Conservation (phyloP, 2,329 filamentous ascomycete genomes). For the Penicillium sp. region DNA sequence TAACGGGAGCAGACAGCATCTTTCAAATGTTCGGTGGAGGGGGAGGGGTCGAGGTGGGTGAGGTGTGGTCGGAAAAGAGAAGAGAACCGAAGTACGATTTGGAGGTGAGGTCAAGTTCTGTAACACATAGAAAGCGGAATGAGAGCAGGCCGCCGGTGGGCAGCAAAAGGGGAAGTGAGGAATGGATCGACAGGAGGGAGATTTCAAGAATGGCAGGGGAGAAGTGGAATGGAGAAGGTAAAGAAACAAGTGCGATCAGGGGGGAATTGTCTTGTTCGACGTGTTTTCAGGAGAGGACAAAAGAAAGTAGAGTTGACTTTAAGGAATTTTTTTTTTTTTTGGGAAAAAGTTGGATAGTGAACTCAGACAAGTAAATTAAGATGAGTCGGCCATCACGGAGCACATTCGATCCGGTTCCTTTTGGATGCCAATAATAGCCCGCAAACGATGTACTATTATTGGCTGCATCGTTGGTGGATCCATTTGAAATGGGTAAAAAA, state of each 20-base stretch:
- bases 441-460: conserved; percentile 6
- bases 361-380: neutral
- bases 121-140: conserved; percentile 16
- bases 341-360: neutral
- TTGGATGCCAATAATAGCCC: conserved; percentile 24
- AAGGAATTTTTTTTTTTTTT: conserved; percentile 4
- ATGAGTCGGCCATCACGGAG: conserved; percentile 1
- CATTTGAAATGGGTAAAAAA: neutral
- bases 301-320: conserved; percentile 6
- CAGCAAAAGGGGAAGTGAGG: conserved; percentile 14
- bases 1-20: conserved; percentile 41
- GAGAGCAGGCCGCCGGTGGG: conserved; percentile 3
- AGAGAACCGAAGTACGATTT: conserved; percentile 18
- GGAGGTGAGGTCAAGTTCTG: conserved; percentile 7
- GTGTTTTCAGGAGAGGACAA: conserved; percentile 3
- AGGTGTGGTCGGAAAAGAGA: conserved; percentile 4
- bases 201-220: conserved; percentile 27
- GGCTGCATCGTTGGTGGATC: conserved; percentile 11
- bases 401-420: conserved; percentile 18
- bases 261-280: neutral
- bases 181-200: conserved; percentile 39
- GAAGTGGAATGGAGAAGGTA: neutral
- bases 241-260: neutral
- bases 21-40: conserved; percentile 9
- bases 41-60: conserved; percentile 1